These are phyloP conservation scores for Amanita molliuscula DNA, from an alignment of 768 basidiomycete genomes.

Conservation along the genomic window DNA sequence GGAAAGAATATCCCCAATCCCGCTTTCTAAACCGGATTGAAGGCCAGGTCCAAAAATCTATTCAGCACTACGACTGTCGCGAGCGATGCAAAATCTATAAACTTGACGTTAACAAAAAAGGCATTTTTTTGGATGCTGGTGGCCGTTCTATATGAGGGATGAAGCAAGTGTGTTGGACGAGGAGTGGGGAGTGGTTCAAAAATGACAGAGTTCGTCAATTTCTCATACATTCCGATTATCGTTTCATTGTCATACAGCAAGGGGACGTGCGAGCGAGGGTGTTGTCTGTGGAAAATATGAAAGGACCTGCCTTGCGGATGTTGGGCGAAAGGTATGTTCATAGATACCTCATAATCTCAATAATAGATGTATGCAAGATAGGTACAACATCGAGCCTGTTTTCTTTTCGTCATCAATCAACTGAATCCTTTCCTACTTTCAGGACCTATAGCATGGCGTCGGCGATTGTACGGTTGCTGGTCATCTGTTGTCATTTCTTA, in stretches of 20 bases:
- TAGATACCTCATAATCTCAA: neutral
- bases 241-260: constrained; percentile 2
- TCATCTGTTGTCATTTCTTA: neutral
- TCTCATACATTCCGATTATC: neutral
- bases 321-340: constrained; percentile 44
- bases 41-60: constrained; percentile 29
- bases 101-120: constrained; percentile 29
- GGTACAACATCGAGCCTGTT: constrained; percentile 54
- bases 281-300: constrained; percentile 42
- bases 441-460: constrained; percentile 24
- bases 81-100: constrained; percentile 23
- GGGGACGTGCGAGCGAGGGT: constrained; percentile 36
- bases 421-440: constrained; percentile 59
- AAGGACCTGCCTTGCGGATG: too few species aligned
- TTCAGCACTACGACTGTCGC: constrained; percentile 19
- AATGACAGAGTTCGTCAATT: constrained; percentile 21
- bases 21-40: constrained; percentile 49
- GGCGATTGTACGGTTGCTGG: constrained; percentile 40
- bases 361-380: constrained; percentile 6
- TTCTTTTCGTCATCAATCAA: constrained; percentile 56
- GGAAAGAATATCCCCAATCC: constrained; percentile 32
- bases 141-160: constrained; percentile 12
- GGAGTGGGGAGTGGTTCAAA: constrained; percentile 28
- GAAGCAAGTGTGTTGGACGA: constrained; percentile 9
- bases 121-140: constrained; percentile 21